Evolutionary conservation across 2,329 filamentous ascomycete genomes (phyloP), one percentile per base, ranked within the genome.

Genomic region (Teratosphaeria gauchensis): DNA sequence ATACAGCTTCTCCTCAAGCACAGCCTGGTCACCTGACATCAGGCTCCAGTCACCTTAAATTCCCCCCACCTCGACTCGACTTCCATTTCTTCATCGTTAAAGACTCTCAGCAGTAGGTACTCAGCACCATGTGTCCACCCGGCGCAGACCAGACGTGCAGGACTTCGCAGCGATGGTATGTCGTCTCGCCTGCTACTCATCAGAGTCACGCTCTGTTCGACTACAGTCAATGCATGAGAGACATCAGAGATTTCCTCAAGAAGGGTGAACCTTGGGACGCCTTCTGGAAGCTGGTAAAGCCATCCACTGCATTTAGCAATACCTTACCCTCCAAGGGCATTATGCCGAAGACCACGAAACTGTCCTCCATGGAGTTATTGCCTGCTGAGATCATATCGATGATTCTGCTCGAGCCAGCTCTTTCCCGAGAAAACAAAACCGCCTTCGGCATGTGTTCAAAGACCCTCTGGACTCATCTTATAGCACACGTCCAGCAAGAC

Each of bases 391-490:
- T 61, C 5, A n/a, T 59, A 2, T 32, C 52, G 16, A 31, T 48
- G 19, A 24, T 61, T 14, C 33, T 58, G 5, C 46, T 32, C 11
- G 19, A 58, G 4, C 12, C 31, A 8, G 51, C 28, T 19, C 33
- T 61, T 4, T 19, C 19, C 3, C 11, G 31, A 9, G 12, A 46
- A n/a, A 54, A 61, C 31, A 21, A 56, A n/a, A 3, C 59, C 33
- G 54, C 56, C 8, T 42, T 61, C 21, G 59, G 59, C 5, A 11
- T 58, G 9, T 61, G 54, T 54, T 61, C 59, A 12, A 19, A 11
- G n/a, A 55, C 51, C 8, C 59, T 61, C 7, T 61, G 56, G 59
- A 21, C 54, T 51, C 54, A 61, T 28, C 42, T 51, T 16, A 4
- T 61, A 3, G 28, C 14, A 3, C 60, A 61, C 21, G 51, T 59